Evolutionary conservation across 805 yeast genomes (phyloP).

Genomic region (Kuraishia hungarica): DNA sequence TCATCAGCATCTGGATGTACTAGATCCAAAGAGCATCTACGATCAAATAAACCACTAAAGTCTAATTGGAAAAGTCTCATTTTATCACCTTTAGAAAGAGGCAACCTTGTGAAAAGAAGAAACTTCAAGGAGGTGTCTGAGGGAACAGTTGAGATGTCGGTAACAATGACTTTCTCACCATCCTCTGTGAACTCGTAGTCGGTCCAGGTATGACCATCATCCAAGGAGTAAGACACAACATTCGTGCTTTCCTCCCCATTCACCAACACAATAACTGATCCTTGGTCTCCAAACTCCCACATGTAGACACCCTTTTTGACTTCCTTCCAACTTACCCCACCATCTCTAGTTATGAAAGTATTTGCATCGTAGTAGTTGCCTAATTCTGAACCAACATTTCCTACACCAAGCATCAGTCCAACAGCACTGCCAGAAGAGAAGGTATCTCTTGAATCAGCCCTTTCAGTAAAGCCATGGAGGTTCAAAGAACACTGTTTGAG

Average conservation of each 20-base stretch:
- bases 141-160: slow-evolving; percentile 80
- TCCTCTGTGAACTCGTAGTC: slow-evolving; percentile 52
- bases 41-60: slow-evolving; percentile 37
- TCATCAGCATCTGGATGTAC: slow-evolving; percentile 39
- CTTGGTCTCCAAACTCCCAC: slow-evolving; percentile 96
- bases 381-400: slow-evolving; percentile 72
- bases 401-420: slow-evolving; percentile 78
- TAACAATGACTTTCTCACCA: slow-evolving; percentile 39
- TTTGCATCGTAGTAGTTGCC: slow-evolving; percentile 36
- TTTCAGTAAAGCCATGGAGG: slow-evolving; percentile 82
- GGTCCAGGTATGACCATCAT: slow-evolving; percentile 72
- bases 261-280: slow-evolving; percentile 71
- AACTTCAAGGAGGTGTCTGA: slow-evolving; percentile 77
- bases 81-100: slow-evolving; percentile 35
- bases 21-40: slow-evolving; percentile 41
- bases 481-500: slow-evolving; percentile 67
- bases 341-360: slow-evolving; percentile 65
- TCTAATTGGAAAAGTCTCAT: slow-evolving; percentile 50
- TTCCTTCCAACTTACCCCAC: slow-evolving; percentile 81
- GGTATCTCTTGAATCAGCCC: slow-evolving; percentile 72
- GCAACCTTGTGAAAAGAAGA: slow-evolving; percentile 48
- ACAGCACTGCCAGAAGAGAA: slow-evolving; percentile 78
- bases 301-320: slow-evolving; percentile 60
- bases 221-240: slow-evolving; percentile 52
- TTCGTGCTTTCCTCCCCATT: slow-evolving; percentile 53